Conservation (phyloP, 208 protist genomes). For the Entamoeba dispar region DNA sequence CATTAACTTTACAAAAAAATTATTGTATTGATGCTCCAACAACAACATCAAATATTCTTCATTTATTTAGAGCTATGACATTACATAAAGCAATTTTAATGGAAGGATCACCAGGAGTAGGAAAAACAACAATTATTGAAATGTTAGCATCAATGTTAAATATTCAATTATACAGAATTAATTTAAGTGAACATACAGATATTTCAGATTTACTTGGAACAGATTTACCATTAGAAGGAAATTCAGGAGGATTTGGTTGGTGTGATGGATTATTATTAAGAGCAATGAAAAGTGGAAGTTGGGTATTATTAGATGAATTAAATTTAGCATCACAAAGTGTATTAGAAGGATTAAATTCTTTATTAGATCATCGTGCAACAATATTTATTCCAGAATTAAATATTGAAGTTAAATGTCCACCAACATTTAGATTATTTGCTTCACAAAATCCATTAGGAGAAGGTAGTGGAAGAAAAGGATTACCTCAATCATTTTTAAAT, state of each 20-base stretch:
- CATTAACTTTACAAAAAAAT: slow-evolving; percentile 28
- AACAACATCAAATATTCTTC: slow-evolving; percentile 72
- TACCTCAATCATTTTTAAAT: slow-evolving; percentile 99
- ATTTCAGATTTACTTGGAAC: slow-evolving; percentile 79
- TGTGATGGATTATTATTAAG: slow-evolving; percentile 85
- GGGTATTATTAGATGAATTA: slow-evolving; percentile 98
- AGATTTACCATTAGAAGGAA: slow-evolving; percentile 51
- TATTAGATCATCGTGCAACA: slow-evolving; percentile 86
- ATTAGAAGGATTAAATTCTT: slow-evolving; percentile 95
- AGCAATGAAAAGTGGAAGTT: slow-evolving; percentile 63
- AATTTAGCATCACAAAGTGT: slow-evolving; percentile 98
- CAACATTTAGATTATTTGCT: slow-evolving; percentile 85
- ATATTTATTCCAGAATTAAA: slow-evolving; percentile 64
- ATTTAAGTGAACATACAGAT: slow-evolving; percentile 98
- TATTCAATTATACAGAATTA: slow-evolving; percentile 84
- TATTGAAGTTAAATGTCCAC: slow-evolving; percentile 43
- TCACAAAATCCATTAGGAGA: slow-evolving; percentile 79
- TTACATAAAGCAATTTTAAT: slow-evolving; percentile 77
- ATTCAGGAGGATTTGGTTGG: slow-evolving; percentile 65
- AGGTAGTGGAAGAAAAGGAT: slow-evolving; percentile 90
- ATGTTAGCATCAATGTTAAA: slow-evolving; percentile 59
- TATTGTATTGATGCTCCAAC: slow-evolving; percentile 73
- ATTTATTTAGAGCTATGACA: slow-evolving; percentile 65
- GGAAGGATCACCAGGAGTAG: slow-evolving; percentile 52
- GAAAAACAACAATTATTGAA: slow-evolving; percentile 89